Evolutionary conservation across 148 eudicot genomes (phyloP), one percentile per base, ranked within the genome.

Genomic region (Oxyria digyna): DNA sequence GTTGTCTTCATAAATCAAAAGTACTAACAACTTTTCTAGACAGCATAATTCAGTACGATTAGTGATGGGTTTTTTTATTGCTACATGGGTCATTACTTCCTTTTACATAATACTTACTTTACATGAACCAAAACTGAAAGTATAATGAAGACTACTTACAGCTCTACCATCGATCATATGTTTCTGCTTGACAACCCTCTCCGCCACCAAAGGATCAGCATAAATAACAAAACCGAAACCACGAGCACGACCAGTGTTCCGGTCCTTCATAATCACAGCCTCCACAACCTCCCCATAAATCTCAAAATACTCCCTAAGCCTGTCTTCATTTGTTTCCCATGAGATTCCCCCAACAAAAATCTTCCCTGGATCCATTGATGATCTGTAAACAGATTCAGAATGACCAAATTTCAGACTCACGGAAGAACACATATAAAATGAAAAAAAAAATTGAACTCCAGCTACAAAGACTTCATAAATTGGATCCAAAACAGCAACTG

Each of bases 231-330:
- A 94, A 55, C 98, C 98, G 15, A 94, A 94, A 24, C 98, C 98
- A 62, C 98, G 98, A 48, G 97, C 96, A 33, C 96, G 90, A 5
- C 97, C 98, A 0, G 98, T 94, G 48, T 85, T 81, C 35, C 98
- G 88, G 80, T 94, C 98, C 77, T 87, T 94, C 98, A 94, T 94
- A 29, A 90, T 94, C 71, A 94, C 96, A 83, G 98, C 97, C 70
- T 94, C 97, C 42, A 88, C 75, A 41, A 94, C 97, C 62, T 94
- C 98, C 54, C 98, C 98, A 81, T 79, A 94, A 33, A 78, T 74
- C 69, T 81, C 74, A 35, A 94, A 90, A 78, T 94, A 90, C 71
- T 90, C 98, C 75, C 83, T 88, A 64, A 94, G 72, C 4, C 92
- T 89, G 55, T 90, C 96, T 74, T 90, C 98, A 79, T 87, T 88